A percentile compares a stretch with the other conserved stretches of the same genome.
Evolutionary conservation across 768 basidiomycete genomes (phyloP).

Genomic region (Kwoniella pini): DNA sequence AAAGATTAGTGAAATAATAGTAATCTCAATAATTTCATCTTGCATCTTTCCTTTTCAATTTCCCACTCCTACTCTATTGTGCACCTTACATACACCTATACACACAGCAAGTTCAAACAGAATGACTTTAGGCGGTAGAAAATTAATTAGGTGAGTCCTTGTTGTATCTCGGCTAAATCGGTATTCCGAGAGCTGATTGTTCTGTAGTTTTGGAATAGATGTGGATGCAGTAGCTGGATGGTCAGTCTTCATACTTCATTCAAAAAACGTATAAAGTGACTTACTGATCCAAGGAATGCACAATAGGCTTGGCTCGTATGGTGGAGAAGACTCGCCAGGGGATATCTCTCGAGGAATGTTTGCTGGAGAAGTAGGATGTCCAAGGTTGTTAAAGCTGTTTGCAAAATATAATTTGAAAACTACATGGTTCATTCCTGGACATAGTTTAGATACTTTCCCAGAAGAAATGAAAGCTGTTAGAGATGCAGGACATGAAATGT

Average conservation of each 20-base stretch:
- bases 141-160: slow-evolving; percentile 13
- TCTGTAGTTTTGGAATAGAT: slow-evolving; percentile 61
- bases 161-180: background rate
- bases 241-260: slow-evolving; percentile 52
- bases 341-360: slow-evolving; percentile 74
- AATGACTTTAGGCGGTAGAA: slow-evolving; percentile 21
- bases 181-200: background rate
- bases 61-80: no score
- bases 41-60: no score
- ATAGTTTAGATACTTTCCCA: slow-evolving; percentile 74
- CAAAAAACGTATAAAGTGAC: background rate
- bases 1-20: no score
- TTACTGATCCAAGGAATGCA: background rate
- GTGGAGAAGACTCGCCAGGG: slow-evolving; percentile 69
- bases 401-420: slow-evolving; percentile 68
- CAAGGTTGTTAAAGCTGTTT: slow-evolving; percentile 70
- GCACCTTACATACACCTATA: no score
- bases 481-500: slow-evolving; percentile 73
- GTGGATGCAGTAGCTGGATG: slow-evolving; percentile 78
- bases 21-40: no score
- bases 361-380: slow-evolving; percentile 72
- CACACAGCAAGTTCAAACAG: background rate
- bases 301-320: slow-evolving; percentile 71
- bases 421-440: slow-evolving; percentile 79
- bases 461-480: slow-evolving; percentile 68